Evolutionary conservation across 208 protist genomes (phyloP).

Genomic region (Wallacemonas sp.): DNA sequence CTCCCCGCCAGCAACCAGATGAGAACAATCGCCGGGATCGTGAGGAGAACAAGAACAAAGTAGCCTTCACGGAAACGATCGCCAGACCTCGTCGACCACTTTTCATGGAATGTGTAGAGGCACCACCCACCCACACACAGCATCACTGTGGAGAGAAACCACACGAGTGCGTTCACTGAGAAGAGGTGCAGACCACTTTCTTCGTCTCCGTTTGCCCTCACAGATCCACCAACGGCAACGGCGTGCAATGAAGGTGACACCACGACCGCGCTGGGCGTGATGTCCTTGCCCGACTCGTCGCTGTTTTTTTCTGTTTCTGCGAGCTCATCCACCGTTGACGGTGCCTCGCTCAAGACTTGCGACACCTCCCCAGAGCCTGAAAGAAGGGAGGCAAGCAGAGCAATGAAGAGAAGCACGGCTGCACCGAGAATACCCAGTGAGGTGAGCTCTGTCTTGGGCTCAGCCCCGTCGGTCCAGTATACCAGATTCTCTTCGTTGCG

Average conservation of each 20-base stretch:
- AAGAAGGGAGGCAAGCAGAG: not conserved
- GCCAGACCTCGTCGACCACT: not conserved
- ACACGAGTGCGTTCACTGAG: not conserved
- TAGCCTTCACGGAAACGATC: not conserved
- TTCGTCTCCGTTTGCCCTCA: no score
- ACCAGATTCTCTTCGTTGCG: not conserved
- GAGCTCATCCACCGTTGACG: no score
- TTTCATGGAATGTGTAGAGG: not conserved
- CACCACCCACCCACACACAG: not conserved
- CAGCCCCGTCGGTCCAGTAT: not conserved
- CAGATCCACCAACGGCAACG: no score
- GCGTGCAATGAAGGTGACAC: no score
- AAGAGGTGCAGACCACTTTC: not conserved
- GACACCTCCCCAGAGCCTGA: no score
- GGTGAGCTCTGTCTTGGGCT: constrained; percentile 1
- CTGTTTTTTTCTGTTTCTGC: no score
- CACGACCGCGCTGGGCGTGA: no score
- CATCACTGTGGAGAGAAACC: not conserved
- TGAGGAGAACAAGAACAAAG: not conserved
- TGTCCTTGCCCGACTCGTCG: no score
- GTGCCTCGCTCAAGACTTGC: no score
- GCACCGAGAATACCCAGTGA: not conserved
- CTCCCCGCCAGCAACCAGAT: no score
- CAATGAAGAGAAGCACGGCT: not conserved
- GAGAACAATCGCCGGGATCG: not conserved